Evolutionary conservation across 2,329 filamentous ascomycete species (phyloP).

Genomic region (Penicillium decumbens): DNA sequence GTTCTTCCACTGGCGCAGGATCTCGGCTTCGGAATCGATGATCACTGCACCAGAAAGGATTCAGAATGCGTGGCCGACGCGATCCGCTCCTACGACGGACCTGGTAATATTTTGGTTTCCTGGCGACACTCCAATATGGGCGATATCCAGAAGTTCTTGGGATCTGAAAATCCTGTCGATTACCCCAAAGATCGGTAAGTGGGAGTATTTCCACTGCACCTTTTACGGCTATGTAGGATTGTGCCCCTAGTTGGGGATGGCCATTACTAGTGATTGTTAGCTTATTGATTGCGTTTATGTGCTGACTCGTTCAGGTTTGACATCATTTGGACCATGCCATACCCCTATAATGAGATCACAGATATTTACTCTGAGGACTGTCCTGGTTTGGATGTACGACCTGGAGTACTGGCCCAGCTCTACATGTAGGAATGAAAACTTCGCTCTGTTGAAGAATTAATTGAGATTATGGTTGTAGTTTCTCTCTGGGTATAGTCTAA

Average conservation of each 20-base stretch:
- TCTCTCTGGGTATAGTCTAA: background rate
- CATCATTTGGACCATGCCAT: constrained; percentile 29
- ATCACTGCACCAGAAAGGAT: constrained; percentile 24
- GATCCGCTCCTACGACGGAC: constrained; percentile 19
- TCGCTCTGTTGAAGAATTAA: background rate
- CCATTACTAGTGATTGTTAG: background rate
- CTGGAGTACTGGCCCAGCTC: constrained; percentile 17
- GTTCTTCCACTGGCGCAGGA: constrained; percentile 27
- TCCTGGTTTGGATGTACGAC: constrained; percentile 21
- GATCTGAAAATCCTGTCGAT: constrained; percentile 16
- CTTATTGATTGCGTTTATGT: background rate
- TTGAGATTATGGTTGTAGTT: background rate
- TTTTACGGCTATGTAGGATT: too few relatives aligned
- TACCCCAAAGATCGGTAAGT: constrained; percentile 29
- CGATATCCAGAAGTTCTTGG: constrained; percentile 21
- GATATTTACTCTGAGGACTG: constrained; percentile 25
- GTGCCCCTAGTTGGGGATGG: background rate
- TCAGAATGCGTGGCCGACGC: constrained; percentile 21
- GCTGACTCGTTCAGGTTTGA: constrained; percentile 23
- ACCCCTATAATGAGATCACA: constrained; percentile 27
- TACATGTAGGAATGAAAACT: too few relatives aligned
- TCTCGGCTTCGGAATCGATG: constrained; percentile 26
- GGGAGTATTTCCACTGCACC: background rate
- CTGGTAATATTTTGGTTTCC: constrained; percentile 28
- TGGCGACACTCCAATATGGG: constrained; percentile 29